Base-by-base conservation (phyloP, 2,329 filamentous ascomycete species). In the Fusarium miscanthi region DNA sequence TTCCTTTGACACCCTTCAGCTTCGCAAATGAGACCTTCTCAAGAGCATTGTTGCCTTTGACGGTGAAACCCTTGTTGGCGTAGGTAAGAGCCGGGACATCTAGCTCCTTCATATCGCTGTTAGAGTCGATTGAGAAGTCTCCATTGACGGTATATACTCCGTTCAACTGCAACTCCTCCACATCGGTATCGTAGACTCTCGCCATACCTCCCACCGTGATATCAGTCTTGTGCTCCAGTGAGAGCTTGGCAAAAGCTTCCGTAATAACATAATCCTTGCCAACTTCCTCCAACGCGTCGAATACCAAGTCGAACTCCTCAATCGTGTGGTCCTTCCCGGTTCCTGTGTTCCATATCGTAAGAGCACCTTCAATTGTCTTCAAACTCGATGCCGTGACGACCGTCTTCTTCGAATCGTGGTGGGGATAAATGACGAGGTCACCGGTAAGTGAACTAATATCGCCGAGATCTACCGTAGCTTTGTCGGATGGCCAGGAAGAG, bases 361-460 rank as follows among this genome's bases (percentile, higher is more conserved):
- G 31, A 7, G 35, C 70, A 16, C 77, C 77, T 5, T 70, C 70
- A 3, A 78, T 46, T 12, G 65, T 72, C 52, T 75, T 72, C 9
- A 78, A 69, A 19, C 60, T 71, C 21, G 73, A 53, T 11, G 69
- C 77, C 27, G 69, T 66, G 5, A 78, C 64, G 5, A 60, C 65
- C 8, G 76, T 78, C 64, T 77, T 76, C 46, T 77, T 74, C 8
- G 74, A 76, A 9, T 63, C 43, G 14, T 66, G 54, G 23, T 76
- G 63, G 25, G 77, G 75, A 66, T 78, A 78, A 13, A 78, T 77
- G 10, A 78, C 73, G 9, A 78, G 38, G 43, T 74, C 66, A 13
- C 76, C 75, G 5, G 73, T 70, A 14, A 78, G 63, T 21, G 73
- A 72, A 9, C 45, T 58, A 13, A 78, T 48, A 17, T 70, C 63